phyloP scores from a whole-genome alignment of 768 basidiomycete genomes.

The Gymnopilus dilepis region DNA sequence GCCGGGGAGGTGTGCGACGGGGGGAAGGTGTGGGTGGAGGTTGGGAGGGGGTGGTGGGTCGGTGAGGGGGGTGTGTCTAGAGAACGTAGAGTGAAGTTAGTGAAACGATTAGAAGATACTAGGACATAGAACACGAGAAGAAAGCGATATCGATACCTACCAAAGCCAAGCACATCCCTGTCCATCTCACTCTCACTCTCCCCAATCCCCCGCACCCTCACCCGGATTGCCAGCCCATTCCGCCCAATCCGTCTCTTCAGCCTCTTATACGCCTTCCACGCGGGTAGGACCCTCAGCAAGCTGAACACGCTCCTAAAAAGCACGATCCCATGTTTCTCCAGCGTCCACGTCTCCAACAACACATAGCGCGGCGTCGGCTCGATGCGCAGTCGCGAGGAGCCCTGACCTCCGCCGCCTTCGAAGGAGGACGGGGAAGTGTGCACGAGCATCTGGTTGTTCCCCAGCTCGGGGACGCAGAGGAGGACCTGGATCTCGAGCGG shows the following conservation, averaged over 20 bases:
- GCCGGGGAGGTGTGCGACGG: constrained; percentile 74
- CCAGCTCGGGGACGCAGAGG: constrained; percentile 69
- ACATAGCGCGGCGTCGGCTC: constrained; percentile 73
- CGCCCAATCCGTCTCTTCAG: constrained; percentile 51
- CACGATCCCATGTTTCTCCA: constrained; percentile 77
- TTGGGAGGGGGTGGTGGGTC: constrained; percentile 41
- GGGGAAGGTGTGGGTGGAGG: constrained; percentile 65
- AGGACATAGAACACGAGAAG: background rate
- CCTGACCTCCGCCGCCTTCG: too few species aligned
- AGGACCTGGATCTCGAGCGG: constrained; percentile 74
- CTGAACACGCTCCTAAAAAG: constrained; percentile 81
- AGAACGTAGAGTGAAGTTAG: background rate
- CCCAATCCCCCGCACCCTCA: constrained; percentile 32
- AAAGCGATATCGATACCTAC: too few species aligned
- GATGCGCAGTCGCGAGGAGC: constrained; percentile 66
- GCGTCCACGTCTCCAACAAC: constrained; percentile 74
- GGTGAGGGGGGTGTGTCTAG: constrained; percentile 16
- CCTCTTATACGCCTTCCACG: constrained; percentile 75
- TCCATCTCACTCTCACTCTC: constrained; percentile 24
- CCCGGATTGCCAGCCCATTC: constrained; percentile 24
- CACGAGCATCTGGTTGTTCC: constrained; percentile 75
- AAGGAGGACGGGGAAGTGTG: constrained; percentile 60
- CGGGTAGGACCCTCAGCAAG: constrained; percentile 73
- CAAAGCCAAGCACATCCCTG: constrained; percentile 41
- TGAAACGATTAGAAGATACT: too few species aligned